phyloP scores from a whole-genome alignment of 306 rosid genomes.

The Myrica gale region DNA sequence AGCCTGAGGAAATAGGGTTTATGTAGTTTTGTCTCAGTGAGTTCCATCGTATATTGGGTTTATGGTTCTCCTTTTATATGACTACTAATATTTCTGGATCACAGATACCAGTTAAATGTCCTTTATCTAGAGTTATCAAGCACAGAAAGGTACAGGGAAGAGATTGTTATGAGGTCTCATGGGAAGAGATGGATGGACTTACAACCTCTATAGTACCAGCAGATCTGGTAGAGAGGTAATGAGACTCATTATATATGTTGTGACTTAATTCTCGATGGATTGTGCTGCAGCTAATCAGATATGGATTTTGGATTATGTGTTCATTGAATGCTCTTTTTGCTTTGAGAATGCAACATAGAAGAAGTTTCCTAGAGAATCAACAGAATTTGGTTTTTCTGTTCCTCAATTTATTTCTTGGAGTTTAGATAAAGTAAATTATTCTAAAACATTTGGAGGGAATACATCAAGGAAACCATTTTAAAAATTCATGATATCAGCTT shows the following conservation, averaged over 20 bases:
- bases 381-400: not conserved
- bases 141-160: conserved; percentile 54
- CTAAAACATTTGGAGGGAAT: not conserved
- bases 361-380: not conserved
- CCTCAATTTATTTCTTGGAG: not conserved
- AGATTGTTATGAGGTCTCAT: conserved; percentile 71
- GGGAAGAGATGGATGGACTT: conserved; percentile 66
- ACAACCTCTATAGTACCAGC: conserved; percentile 57
- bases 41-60: not conserved
- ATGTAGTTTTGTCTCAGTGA: not conserved
- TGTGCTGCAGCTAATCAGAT: not conserved
- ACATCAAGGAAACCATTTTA: not conserved
- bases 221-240: conserved; percentile 62
- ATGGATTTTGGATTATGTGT: not conserved
- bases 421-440: not conserved
- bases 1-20: not conserved
- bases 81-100: not conserved
- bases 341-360: not conserved
- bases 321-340: not conserved
- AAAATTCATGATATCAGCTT: not conserved
- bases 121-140: conserved; percentile 65
- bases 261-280: not conserved
- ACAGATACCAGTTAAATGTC: conserved; percentile 74
- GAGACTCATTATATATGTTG: not conserved
- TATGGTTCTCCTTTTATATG: not conserved